Percentiles rank a stretch among this genome's conserved stretches.
Conservation (phyloP, 176 grass and related monocot genomes). For the Phoenix dactylifera region DNA sequence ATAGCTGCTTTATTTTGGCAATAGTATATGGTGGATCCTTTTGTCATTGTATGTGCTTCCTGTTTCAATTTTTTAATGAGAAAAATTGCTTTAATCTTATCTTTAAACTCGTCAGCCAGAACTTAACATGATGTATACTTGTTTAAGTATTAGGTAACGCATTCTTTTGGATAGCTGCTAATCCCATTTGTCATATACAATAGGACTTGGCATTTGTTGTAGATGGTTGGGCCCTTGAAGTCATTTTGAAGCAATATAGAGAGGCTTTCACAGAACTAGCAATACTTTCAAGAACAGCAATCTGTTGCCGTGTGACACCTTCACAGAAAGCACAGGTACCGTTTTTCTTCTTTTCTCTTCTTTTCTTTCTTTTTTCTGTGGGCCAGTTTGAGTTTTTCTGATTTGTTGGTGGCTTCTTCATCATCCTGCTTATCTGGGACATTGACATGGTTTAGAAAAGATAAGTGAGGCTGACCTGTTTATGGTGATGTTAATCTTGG, state of each 20-base stretch:
- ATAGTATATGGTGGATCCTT: no score
- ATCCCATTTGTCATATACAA: slow-evolving; percentile 22
- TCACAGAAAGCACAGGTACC: slow-evolving; percentile 88
- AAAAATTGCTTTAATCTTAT: no score
- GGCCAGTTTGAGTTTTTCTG: background rate
- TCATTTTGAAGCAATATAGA: slow-evolving; percentile 71
- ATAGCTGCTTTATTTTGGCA: no score
- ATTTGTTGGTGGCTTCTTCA: background rate
- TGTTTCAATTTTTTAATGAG: no score
- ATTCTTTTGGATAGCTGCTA: no score
- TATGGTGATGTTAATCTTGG: no score
- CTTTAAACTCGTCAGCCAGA: no score
- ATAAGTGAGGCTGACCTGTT: no score
- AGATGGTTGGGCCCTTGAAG: slow-evolving; percentile 89
- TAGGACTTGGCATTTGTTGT: slow-evolving; percentile 85
- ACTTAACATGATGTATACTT: no score
- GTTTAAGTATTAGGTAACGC: no score
- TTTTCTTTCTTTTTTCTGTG: background rate
- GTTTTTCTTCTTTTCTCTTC: slow-evolving; percentile 12
- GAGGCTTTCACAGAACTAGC: slow-evolving; percentile 65
- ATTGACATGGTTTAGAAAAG: no score
- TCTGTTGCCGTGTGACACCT: slow-evolving; percentile 81
- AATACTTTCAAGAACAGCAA: slow-evolving; percentile 73
- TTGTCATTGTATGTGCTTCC: no score
- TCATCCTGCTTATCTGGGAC: background rate